A percentile compares a stretch with the other conserved stretches of the same genome.
Conservation (phyloP, 2,329 filamentous ascomycete species). For the Escovopsis sp. region DNA sequence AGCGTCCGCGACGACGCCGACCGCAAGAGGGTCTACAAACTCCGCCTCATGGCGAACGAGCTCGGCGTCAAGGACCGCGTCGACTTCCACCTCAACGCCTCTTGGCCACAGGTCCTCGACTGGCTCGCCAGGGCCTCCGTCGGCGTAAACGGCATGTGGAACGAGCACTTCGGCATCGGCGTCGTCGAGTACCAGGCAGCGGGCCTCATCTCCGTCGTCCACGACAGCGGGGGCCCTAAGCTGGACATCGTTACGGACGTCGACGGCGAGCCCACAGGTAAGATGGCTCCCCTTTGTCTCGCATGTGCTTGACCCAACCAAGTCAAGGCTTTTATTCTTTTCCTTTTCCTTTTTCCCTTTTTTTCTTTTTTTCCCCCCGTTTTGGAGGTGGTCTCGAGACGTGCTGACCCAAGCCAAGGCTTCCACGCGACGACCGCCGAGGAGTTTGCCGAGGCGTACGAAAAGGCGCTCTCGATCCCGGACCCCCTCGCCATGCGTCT, state of each 20-base stretch:
- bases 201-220: slow-evolving; percentile 82
- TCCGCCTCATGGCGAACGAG: slow-evolving; percentile 75
- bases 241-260: slow-evolving; percentile 78
- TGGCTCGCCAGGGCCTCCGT: slow-evolving; percentile 66
- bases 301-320: too few relatives aligned
- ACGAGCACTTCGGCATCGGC: slow-evolving; percentile 97
- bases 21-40: slow-evolving; percentile 71
- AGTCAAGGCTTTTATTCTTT: too few relatives aligned
- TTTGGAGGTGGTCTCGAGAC: not conserved
- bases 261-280: slow-evolving; percentile 65
- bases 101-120: slow-evolving; percentile 73
- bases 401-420: slow-evolving; percentile 31
- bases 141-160: slow-evolving; percentile 98
- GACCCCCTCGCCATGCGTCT: slow-evolving; percentile 62
- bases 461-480: slow-evolving; percentile 56
- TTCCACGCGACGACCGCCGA: slow-evolving; percentile 69
- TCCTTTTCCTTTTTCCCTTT: too few relatives aligned
- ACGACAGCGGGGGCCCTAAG: slow-evolving; percentile 85
- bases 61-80: slow-evolving; percentile 72
- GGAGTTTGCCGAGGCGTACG: slow-evolving; percentile 71
- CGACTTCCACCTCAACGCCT: slow-evolving; percentile 77
- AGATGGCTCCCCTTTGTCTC: too few relatives aligned
- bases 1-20: slow-evolving; percentile 80
- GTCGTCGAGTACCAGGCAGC: slow-evolving; percentile 97
- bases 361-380: not conserved